Base-by-base conservation (phyloP, 371 early-diverging fungal species). In the Polyrhizophydium stewartii region DNA sequence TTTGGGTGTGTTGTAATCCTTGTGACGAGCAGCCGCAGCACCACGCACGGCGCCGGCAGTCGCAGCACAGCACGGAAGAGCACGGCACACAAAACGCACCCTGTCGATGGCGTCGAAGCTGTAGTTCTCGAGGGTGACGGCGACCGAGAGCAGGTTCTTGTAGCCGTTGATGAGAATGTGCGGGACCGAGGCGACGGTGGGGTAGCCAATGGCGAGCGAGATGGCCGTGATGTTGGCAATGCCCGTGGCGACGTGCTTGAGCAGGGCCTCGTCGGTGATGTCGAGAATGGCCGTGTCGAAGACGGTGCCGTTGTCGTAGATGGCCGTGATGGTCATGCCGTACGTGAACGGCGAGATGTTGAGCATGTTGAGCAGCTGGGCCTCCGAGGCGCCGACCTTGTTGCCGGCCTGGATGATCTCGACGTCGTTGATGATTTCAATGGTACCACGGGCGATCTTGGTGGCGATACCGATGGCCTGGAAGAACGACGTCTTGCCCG, bases 381-480 rank as follows among this genome's bases (percentile, higher is more conserved):
- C 99, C 81, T 99, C 98, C 75, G 99, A 98, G 72, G 97, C 89
- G 81, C 97, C 97, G 82, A 99, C 99, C 86, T 92, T 92, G 73
- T 87, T 78, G 62, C 96, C 98, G 68, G 77, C 83, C 75, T 86
- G 83, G 72, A 99, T 89, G 63, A 99, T 82, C 75, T 92, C 88
- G 76, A 97, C 93, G 65, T 96, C 94, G 78, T 86, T 88, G 73
- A 95, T 90, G 76, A 99, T 99, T 87, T 99, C 99, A 87, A 99
- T 97, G 83, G 98, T 97, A 92, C 99, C 99, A 92, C 96, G 97
- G 67, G 98, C 91, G 89, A 99, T 99, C 96, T 99, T 99, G 88
- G 99, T 99, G 67, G 97, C 95, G 85, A 99, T 94, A 85, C 98
- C 96, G 56, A 66, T 50, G 77, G 99, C 98, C 87, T 99, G 99